Percentiles rank a stretch among this genome's conserved stretches.
Evolutionary conservation across 768 basidiomycete genomes (phyloP).

Genomic region (Kwoniella botswanensis): DNA sequence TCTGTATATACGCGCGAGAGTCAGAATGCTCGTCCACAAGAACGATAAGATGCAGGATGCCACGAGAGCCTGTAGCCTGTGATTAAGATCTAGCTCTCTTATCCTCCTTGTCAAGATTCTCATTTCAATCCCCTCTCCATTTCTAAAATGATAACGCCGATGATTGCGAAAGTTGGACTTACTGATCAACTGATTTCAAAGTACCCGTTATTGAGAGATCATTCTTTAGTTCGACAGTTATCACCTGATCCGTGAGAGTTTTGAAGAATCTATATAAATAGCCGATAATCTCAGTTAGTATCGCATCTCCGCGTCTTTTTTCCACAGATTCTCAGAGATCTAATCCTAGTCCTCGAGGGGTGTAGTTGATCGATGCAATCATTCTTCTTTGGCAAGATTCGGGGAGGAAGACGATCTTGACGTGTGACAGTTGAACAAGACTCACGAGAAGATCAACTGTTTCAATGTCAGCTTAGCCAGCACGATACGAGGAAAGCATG

Average conservation of each 20-base stretch:
- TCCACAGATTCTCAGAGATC: too few relatives aligned
- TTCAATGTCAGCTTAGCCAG: conserved; percentile 4
- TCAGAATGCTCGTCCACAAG: too few relatives aligned
- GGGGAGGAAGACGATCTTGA: background rate
- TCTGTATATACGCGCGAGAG: too few relatives aligned
- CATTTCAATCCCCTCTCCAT: too few relatives aligned
- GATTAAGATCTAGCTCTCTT: too few relatives aligned
- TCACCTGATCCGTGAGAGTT: conserved; percentile 94
- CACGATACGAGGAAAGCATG: too few relatives aligned
- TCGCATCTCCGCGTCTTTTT: background rate
- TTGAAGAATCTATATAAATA: conserved; percentile 85
- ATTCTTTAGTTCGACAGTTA: conserved; percentile 98
- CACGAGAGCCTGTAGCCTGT: too few relatives aligned
- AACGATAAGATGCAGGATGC: too few relatives aligned
- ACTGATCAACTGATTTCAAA: conserved; percentile 98
- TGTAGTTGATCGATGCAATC: too few relatives aligned
- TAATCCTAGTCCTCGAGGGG: too few relatives aligned
- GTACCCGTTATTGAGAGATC: conserved; percentile 95
- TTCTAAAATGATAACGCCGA: too few relatives aligned
- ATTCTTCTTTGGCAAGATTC: background rate
- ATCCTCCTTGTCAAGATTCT: too few relatives aligned
- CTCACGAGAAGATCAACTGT: conserved; percentile 55
- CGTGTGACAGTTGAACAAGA: background rate
- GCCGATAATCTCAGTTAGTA: background rate
- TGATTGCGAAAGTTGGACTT: conserved; percentile 51